These are phyloP conservation scores for Apium graveolens DNA, from an alignment of 129 eudicot species.

Conservation along the genomic window DNA sequence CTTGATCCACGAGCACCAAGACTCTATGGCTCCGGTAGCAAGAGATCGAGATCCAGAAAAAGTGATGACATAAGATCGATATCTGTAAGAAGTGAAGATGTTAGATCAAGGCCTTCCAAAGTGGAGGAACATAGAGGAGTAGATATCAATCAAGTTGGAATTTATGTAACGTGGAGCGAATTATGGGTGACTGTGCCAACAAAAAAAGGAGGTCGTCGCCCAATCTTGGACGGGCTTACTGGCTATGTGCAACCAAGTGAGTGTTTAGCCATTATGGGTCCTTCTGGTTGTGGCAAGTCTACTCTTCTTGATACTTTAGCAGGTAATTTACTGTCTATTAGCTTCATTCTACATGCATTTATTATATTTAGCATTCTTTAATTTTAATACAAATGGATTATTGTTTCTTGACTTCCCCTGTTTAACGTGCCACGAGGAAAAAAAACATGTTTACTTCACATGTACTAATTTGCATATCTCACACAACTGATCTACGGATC, in stretches of 20 bases:
- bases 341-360: neutral
- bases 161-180: conserved; percentile 44
- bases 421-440: neutral
- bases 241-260: conserved; percentile 51
- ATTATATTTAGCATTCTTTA: neutral
- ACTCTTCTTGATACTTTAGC: conserved; percentile 45
- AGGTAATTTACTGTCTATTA: neutral
- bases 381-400: neutral
- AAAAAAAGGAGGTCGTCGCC: conserved; percentile 21
- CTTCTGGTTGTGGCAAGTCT: conserved; percentile 56
- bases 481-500: neutral
- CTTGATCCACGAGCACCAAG: neutral
- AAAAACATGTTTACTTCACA: neutral
- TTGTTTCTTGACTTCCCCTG: neutral
- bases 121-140: neutral
- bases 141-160: conserved; percentile 5
- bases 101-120: conserved; percentile 5
- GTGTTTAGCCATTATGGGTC: conserved; percentile 59
- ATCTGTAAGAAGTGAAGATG: neutral
- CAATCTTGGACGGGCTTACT: conserved; percentile 34
- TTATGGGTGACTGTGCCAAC: conserved; percentile 41
- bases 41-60: neutral
- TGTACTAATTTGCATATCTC: neutral
- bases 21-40: conserved; percentile 6
- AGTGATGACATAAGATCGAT: neutral